Evolutionary conservation across 371 early-diverging fungal genomes (phyloP).

Genomic region (Rhizopus microsporus): DNA sequence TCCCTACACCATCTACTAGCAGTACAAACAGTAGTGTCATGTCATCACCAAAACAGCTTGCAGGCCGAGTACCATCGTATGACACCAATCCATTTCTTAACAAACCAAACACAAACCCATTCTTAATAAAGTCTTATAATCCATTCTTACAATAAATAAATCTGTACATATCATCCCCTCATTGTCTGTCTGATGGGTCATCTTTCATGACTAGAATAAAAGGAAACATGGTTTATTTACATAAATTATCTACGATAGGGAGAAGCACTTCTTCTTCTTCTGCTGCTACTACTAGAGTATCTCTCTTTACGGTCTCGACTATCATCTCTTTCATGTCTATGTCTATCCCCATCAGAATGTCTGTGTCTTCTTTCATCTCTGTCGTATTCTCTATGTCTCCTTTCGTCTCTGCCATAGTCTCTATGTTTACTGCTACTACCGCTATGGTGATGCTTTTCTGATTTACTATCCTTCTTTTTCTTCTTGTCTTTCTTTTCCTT

Average conservation of each 20-base stretch:
- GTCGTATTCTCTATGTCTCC: background rate
- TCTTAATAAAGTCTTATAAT: background rate
- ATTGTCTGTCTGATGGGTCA: too few relatives aligned
- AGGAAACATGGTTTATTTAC: constrained; percentile 1
- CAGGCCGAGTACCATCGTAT: background rate
- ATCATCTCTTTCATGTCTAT: constrained; percentile 6
- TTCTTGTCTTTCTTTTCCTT: constrained; percentile 51
- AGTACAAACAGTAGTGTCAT: constrained; percentile 7
- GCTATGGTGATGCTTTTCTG: constrained; percentile 13
- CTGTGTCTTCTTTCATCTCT: constrained; percentile 8
- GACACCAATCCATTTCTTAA: background rate
- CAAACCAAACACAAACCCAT: background rate
- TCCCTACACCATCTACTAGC: constrained; percentile 3
- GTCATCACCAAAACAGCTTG: constrained; percentile 6
- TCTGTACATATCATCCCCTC: too few relatives aligned
- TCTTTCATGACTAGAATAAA: too few relatives aligned
- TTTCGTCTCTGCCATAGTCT: constrained; percentile 7
- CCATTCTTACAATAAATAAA: constrained; percentile 4
- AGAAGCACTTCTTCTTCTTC: constrained; percentile 23
- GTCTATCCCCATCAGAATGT: background rate
- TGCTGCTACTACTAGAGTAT: background rate
- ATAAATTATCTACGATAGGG: constrained; percentile 20
- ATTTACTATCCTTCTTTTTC: constrained; percentile 41
- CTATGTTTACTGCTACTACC: constrained; percentile 6
- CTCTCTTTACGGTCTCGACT: constrained; percentile 2